A percentile compares a stretch with the other conserved stretches of the same genome.
These are phyloP conservation scores for Talaromyces sp. DNA, from an alignment of 2,329 filamentous ascomycete species.

Conservation along the genomic window DNA sequence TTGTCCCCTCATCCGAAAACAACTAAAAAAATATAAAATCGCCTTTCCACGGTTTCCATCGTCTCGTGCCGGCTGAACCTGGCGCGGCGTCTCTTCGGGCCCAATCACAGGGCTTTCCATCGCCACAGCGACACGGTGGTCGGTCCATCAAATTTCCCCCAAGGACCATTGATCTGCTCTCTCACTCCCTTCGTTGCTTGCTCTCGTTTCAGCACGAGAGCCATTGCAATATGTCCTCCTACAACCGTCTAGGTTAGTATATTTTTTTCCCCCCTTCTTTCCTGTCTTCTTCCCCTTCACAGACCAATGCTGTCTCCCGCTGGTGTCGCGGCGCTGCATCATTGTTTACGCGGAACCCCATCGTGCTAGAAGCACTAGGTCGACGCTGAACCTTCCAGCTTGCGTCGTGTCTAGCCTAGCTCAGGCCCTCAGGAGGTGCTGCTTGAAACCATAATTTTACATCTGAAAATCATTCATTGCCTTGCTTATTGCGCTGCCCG, in stretches of 20 bases:
- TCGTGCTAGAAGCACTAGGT: not conserved
- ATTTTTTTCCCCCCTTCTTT: not conserved
- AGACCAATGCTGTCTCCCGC: not conserved
- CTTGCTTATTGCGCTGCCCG: not conserved
- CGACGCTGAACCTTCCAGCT: not conserved
- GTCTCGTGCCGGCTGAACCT: not conserved
- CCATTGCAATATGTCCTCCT: constrained; percentile 7
- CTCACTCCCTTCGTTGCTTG: not conserved
- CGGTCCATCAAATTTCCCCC: not conserved
- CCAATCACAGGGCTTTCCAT: not conserved
- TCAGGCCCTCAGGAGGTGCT: not conserved
- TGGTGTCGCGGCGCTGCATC: not conserved
- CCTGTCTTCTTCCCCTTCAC: not conserved
- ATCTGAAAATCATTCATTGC: not conserved
- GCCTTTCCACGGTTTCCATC: too few relatives aligned
- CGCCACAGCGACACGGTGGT: not conserved
- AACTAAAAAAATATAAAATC: too few relatives aligned
- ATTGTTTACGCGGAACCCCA: constrained; percentile 6
- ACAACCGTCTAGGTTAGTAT: constrained; percentile 13
- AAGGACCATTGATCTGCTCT: not conserved
- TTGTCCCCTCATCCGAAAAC: too few relatives aligned
- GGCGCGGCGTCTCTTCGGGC: not conserved
- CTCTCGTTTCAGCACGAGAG: not conserved
- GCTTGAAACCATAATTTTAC: not conserved
- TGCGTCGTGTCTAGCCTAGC: not conserved